These are phyloP conservation scores for Sextonia rubra DNA, from an alignment of 164 flowering plant genomes.

Conservation along the genomic window DNA sequence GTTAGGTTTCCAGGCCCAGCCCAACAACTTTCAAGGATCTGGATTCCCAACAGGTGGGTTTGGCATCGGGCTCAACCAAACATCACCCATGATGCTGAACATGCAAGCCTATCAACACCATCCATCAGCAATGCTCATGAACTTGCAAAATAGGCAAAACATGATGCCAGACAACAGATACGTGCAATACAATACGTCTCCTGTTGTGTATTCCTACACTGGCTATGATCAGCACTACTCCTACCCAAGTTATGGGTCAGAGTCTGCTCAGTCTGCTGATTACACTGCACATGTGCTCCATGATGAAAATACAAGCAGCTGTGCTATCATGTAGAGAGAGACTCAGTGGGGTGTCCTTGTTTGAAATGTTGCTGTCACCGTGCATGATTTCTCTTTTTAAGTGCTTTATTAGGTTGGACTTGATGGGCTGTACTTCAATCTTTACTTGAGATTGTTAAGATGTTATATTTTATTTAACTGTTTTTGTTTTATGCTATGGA, in stretches of 20 bases:
- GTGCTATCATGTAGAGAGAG: slow-evolving; percentile 50
- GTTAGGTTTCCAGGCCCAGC: background rate
- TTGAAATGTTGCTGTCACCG: slow-evolving; percentile 13
- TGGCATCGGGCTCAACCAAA: slow-evolving; percentile 9
- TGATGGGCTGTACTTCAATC: slow-evolving; percentile 3
- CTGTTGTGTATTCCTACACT: slow-evolving; percentile 42
- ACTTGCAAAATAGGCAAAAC: slow-evolving; percentile 22
- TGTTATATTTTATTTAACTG: background rate
- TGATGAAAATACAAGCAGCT: slow-evolving; percentile 63
- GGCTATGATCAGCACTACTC: slow-evolving; percentile 33
- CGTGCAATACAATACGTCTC: slow-evolving; percentile 47
- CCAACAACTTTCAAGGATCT: slow-evolving; percentile 24
- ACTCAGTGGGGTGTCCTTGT: background rate
- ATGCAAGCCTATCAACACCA: slow-evolving; percentile 15
- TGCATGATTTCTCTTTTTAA: slow-evolving; percentile 3
- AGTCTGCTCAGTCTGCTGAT: slow-evolving; percentile 21
- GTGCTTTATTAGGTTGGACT: slow-evolving; percentile 1
- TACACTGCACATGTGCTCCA: slow-evolving; percentile 48
- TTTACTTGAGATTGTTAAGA: background rate
- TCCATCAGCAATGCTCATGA: slow-evolving; percentile 38
- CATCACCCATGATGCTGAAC: slow-evolving; percentile 12
- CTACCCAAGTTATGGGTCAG: slow-evolving; percentile 9
- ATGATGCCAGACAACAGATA: slow-evolving; percentile 22
- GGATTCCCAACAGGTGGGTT: slow-evolving; percentile 17
- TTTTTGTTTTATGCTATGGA: background rate